Conservation (phyloP, 1,284 basidiomycete genomes). For the Trichosporon coremiiforme region DNA sequence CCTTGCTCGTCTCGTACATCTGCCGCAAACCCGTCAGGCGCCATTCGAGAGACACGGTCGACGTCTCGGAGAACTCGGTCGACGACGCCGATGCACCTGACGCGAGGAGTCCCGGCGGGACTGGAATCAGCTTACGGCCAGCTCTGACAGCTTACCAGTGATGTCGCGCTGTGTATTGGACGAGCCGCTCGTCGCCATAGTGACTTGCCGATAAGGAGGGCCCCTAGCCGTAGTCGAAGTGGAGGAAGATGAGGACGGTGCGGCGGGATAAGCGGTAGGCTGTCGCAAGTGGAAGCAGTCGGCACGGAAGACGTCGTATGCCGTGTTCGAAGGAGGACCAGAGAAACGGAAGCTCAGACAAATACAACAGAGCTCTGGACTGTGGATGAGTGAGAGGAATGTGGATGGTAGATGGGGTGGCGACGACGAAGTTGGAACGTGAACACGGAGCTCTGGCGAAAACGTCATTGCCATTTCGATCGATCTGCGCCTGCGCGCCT, state of each 20-base stretch:
- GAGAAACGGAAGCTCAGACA: neutral
- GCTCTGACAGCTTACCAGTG: slow-evolving; percentile 7
- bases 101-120: neutral
- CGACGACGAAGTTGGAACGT: too few species aligned
- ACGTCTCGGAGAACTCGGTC: slow-evolving; percentile 61
- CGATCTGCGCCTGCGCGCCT: neutral
- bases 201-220: too few species aligned
- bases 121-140: slow-evolving; percentile 11
- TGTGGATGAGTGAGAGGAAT: neutral
- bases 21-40: slow-evolving; percentile 67
- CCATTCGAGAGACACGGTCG: slow-evolving; percentile 73
- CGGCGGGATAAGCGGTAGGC: neutral
- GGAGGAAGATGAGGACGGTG: neutral
- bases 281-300: neutral
- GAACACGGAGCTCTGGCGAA: neutral
- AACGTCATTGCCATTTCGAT: slow-evolving; percentile 1
- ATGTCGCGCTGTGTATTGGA: slow-evolving; percentile 9
- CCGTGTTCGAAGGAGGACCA: neutral
- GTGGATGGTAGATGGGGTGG: neutral
- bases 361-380: neutral
- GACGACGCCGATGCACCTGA: slow-evolving; percentile 13
- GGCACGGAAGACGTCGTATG: neutral
- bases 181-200: slow-evolving; percentile 9
- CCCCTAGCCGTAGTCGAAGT: neutral
- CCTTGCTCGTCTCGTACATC: slow-evolving; percentile 68